These are phyloP conservation scores for Clitopilus passeckerianus DNA, from an alignment of 768 basidiomycete species.

Conservation along the genomic window DNA sequence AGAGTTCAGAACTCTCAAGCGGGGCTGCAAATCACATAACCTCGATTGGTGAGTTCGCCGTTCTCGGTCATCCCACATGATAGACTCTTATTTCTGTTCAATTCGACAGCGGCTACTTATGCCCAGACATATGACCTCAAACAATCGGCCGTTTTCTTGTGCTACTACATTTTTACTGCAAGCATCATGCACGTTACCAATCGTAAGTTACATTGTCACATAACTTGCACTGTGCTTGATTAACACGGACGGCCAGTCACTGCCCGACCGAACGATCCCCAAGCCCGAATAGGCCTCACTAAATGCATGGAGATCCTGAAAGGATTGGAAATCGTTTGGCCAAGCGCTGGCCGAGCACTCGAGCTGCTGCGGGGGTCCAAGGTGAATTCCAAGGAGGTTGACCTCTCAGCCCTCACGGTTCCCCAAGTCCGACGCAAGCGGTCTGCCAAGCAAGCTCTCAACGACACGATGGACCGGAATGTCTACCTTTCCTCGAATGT, in stretches of 20 bases:
- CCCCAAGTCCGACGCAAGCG: conserved; percentile 46
- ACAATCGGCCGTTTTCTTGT: conserved; percentile 63
- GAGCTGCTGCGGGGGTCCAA: conserved; percentile 69
- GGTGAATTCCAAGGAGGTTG: conserved; percentile 23
- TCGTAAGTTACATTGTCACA: conserved; percentile 37
- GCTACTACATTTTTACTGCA: conserved; percentile 78
- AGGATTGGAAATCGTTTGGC: conserved; percentile 70
- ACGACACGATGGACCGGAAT: conserved; percentile 20
- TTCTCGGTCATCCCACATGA: conserved; percentile 7
- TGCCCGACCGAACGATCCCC: conserved; percentile 61
- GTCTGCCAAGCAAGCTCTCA: conserved; percentile 46
- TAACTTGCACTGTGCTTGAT: neutral
- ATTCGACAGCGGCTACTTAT: conserved; percentile 46
- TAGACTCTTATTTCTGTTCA: neutral
- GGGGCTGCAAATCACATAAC: conserved; percentile 79
- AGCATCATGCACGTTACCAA: conserved; percentile 75
- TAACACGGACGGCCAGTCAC: conserved; percentile 39
- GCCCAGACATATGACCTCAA: conserved; percentile 57
- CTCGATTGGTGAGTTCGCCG: conserved; percentile 41
- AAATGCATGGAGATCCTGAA: conserved; percentile 65
- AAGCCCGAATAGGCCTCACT: conserved; percentile 56
- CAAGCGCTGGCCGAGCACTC: conserved; percentile 67
- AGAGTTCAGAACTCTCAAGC: conserved; percentile 69
- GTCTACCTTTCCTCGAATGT: conserved; percentile 1
- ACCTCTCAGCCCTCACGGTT: conserved; percentile 14